Percentiles rank a stretch among this genome's conserved stretches.
phyloP scores from a whole-genome alignment of 2,329 filamentous ascomycete genomes.

The Monilinia fructigena region DNA sequence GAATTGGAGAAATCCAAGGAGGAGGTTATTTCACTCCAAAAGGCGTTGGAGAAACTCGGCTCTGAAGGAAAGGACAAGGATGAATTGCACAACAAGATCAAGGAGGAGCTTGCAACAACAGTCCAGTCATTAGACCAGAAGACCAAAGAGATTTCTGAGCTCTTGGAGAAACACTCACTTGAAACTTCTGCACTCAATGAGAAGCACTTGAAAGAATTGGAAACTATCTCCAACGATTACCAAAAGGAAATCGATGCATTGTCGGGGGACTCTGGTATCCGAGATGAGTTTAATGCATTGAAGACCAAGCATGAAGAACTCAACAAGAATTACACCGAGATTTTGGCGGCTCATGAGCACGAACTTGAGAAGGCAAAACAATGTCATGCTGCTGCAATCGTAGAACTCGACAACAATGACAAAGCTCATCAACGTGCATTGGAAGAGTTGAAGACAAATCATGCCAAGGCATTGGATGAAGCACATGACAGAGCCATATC shows the following conservation, averaged over 20 bases:
- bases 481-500: slow-evolving; percentile 52
- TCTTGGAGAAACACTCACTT: slow-evolving; percentile 56
- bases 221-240: slow-evolving; percentile 59
- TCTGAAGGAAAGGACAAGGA: slow-evolving; percentile 43
- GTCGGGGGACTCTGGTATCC: slow-evolving; percentile 62
- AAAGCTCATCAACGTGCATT: slow-evolving; percentile 54
- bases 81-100: slow-evolving; percentile 36
- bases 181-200: slow-evolving; percentile 39
- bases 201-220: slow-evolving; percentile 57
- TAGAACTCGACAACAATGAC: slow-evolving; percentile 47
- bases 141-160: slow-evolving; percentile 43
- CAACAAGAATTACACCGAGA: slow-evolving; percentile 39
- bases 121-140: slow-evolving; percentile 38
- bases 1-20: slow-evolving; percentile 43
- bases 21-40: slow-evolving; percentile 49
- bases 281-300: slow-evolving; percentile 61
- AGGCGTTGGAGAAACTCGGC: slow-evolving; percentile 50
- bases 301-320: slow-evolving; percentile 55
- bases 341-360: slow-evolving; percentile 28
- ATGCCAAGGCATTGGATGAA: slow-evolving; percentile 58
- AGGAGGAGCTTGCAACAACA: slow-evolving; percentile 36
- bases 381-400: slow-evolving; percentile 35
- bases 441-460: slow-evolving; percentile 54
- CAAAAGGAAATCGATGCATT: slow-evolving; percentile 65
- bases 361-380: slow-evolving; percentile 35